These are phyloP conservation scores for Trifolium dubium DNA, from an alignment of 306 rosid species.

Conservation along the genomic window DNA sequence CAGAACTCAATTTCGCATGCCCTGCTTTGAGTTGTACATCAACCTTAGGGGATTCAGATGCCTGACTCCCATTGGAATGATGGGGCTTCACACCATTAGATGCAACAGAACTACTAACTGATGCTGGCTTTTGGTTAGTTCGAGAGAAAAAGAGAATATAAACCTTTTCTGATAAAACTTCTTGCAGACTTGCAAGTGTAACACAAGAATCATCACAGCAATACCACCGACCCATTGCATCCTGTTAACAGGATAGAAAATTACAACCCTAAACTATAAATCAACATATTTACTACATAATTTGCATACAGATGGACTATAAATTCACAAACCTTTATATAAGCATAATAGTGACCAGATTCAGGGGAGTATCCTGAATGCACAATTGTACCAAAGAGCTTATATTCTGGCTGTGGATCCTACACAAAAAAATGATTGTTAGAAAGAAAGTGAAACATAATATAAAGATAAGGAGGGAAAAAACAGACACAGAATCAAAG, in stretches of 20 bases:
- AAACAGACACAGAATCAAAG: background rate
- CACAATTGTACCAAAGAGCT: conserved; percentile 95
- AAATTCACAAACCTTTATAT: conserved; percentile 72
- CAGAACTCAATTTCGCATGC: conserved; percentile 51
- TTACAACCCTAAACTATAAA: conserved; percentile 27
- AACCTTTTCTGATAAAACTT: conserved; percentile 93
- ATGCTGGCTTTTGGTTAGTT: conserved; percentile 68
- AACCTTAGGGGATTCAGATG: conserved; percentile 54
- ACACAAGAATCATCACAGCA: conserved; percentile 91
- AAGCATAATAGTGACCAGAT: conserved; percentile 97
- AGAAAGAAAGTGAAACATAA: conserved; percentile 31
- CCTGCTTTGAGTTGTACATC: conserved; percentile 53
- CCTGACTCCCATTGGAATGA: conserved; percentile 70
- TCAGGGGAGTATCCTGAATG: conserved; percentile 97
- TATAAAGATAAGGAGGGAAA: background rate
- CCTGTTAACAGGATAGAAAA: conserved; percentile 58
- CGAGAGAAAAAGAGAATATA: conserved; percentile 95
- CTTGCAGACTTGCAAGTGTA: conserved; percentile 76
- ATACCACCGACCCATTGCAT: conserved; percentile 90
- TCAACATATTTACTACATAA: conserved; percentile 5
- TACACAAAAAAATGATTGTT: conserved; percentile 47
- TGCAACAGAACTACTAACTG: conserved; percentile 51
- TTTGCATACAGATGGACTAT: background rate
- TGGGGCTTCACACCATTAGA: conserved; percentile 69
- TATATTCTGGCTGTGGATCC: conserved; percentile 95